A percentile compares a stretch with the other conserved stretches of the same genome.
phyloP scores from a whole-genome alignment of 768 basidiomycete species.

The Vararia minispora region DNA sequence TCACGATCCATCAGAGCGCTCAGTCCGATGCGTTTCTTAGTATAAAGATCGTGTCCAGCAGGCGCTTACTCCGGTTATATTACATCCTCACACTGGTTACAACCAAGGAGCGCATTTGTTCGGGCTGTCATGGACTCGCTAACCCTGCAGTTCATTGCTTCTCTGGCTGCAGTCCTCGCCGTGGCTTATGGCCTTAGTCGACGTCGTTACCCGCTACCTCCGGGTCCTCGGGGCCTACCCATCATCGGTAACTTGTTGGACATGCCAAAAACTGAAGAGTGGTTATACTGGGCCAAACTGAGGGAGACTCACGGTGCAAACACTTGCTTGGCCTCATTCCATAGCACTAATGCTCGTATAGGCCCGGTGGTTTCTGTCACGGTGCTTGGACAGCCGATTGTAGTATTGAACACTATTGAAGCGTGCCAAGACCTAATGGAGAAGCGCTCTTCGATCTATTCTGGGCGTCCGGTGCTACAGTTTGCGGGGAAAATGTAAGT shows the following conservation, averaged over 20 bases:
- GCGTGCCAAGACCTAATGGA: constrained; percentile 6
- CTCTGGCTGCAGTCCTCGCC: no score
- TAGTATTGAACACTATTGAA: constrained; percentile 7
- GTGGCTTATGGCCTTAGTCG: no score
- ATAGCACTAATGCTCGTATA: background rate
- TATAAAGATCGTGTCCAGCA: no score
- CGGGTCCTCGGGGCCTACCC: constrained; percentile 6
- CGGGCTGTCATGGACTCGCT: no score
- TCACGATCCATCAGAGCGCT: no score
- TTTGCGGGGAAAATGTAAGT: constrained; percentile 7
- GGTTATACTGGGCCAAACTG: constrained; percentile 6
- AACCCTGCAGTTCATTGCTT: no score
- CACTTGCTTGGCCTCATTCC: background rate
- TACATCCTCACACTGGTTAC: no score
- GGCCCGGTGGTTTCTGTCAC: constrained; percentile 7
- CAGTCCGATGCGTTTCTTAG: no score
- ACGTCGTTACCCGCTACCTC: constrained; percentile 1
- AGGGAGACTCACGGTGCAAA: constrained; percentile 3
- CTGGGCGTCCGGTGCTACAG: constrained; percentile 4
- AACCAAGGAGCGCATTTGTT: no score
- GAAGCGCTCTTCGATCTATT: constrained; percentile 7
- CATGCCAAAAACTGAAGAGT: constrained; percentile 4
- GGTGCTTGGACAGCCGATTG: constrained; percentile 5
- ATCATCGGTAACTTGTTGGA: constrained; percentile 5
- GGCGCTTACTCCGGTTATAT: no score